Evolutionary conservation across 495 filamentous ascomycete species (phyloP).

Genomic region (Delitschia confertaspora): DNA sequence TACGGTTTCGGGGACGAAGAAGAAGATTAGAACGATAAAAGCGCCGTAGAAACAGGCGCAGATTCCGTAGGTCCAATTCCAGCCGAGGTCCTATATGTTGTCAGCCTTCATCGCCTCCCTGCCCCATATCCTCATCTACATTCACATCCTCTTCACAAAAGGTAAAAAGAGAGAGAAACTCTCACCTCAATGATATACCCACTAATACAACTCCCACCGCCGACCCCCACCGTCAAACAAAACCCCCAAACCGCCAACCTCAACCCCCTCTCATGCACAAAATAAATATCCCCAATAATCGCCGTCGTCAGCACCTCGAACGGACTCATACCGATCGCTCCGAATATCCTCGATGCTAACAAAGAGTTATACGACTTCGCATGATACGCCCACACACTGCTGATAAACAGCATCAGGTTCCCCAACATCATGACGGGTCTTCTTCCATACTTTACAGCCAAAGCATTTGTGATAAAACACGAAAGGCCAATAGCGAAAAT

Average conservation of each 20-base stretch:
- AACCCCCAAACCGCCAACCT: conserved; percentile 32
- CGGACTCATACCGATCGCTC: conserved; percentile 30
- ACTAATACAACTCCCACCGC: conserved; percentile 25
- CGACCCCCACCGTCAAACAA: conserved; percentile 39
- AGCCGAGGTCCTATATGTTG: conserved; percentile 17
- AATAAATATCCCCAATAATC: conserved; percentile 22
- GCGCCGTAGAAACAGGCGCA: conserved; percentile 31
- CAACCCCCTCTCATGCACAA: conserved; percentile 31
- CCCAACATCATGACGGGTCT: conserved; percentile 20
- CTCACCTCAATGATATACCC: conserved; percentile 19
- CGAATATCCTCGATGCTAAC: conserved; percentile 28
- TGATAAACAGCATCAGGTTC: conserved; percentile 24
- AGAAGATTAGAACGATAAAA: conserved; percentile 38
- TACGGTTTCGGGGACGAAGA: conserved; percentile 42
- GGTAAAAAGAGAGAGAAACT: not conserved
- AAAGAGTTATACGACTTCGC: conserved; percentile 25
- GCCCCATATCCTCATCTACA: too few species aligned
- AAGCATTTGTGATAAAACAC: conserved; percentile 16
- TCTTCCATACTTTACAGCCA: conserved; percentile 19
- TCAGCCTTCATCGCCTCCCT: too few species aligned
- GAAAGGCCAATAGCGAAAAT: conserved; percentile 18
- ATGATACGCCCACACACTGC: conserved; percentile 19
- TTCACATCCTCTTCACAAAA: too few species aligned
- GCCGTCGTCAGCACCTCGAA: conserved; percentile 14
- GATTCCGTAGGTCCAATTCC: conserved; percentile 25